Conservation (phyloP, 345 rosid genomes). For the Eucalyptus erythrocorys region DNA sequence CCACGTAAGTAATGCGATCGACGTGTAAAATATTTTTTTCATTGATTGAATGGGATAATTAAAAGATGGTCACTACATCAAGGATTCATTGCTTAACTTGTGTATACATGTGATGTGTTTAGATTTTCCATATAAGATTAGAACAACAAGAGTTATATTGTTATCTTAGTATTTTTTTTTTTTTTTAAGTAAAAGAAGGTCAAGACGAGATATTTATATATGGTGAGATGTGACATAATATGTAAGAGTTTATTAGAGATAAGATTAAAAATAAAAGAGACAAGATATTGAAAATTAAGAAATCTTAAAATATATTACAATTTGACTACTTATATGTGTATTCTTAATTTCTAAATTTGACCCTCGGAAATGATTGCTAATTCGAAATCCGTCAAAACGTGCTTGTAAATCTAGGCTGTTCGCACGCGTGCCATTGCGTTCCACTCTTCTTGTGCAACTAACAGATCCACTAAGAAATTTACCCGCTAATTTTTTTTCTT, state of each 20-base stretch:
- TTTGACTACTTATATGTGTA: not conserved
- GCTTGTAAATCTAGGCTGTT: not conserved
- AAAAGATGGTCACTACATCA: not conserved
- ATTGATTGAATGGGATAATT: not conserved
- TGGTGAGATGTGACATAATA: not conserved
- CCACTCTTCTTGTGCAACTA: not conserved
- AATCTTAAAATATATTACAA: not conserved
- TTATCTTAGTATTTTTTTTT: not conserved
- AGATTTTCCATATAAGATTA: not conserved
- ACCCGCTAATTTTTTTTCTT: not conserved
- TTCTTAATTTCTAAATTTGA: not conserved
- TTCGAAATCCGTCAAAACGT: not conserved
- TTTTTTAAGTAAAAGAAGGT: not conserved
- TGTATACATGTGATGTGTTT: not conserved
- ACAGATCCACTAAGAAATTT: not conserved
- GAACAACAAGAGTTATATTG: not conserved
- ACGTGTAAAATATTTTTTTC: not conserved
- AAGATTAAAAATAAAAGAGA: not conserved
- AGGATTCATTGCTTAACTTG: not conserved
- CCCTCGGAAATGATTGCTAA: not conserved
- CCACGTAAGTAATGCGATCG: not conserved
- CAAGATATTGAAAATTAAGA: not conserved
- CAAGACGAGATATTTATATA: not conserved
- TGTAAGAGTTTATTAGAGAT: not conserved
- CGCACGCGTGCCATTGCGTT: not conserved